These are phyloP conservation scores for Liquidambar formosana DNA, from an alignment of 164 flowering plant genomes.

Conservation along the genomic window DNA sequence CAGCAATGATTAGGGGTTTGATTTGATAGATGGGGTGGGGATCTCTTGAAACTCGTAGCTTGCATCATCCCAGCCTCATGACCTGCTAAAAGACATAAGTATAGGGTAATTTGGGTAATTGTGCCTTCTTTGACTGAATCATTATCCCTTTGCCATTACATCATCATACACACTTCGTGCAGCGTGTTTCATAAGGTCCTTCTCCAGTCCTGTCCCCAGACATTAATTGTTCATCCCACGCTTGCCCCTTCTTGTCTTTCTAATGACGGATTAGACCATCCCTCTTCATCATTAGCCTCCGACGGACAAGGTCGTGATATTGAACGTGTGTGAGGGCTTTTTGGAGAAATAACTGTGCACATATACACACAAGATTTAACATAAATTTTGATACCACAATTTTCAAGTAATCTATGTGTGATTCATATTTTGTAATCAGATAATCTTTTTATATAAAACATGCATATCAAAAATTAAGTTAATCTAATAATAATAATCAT, in stretches of 20 bases:
- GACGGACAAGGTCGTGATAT: too few species aligned
- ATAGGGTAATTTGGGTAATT: slow-evolving; percentile 24
- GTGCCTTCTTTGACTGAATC: slow-evolving; percentile 21
- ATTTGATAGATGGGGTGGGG: slow-evolving; percentile 19
- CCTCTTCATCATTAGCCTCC: background rate
- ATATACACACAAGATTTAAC: too few species aligned
- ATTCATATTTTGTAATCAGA: too few species aligned
- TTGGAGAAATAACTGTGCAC: too few species aligned
- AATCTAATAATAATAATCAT: too few species aligned
- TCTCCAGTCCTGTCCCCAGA: background rate
- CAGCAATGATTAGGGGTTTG: slow-evolving; percentile 27
- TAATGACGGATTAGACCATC: background rate
- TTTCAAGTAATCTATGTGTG: too few species aligned
- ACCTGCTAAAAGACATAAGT: slow-evolving; percentile 1
- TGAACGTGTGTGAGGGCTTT: too few species aligned
- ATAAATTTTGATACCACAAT: too few species aligned
- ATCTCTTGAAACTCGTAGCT: slow-evolving; percentile 15
- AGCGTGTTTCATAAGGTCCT: slow-evolving; percentile 7
- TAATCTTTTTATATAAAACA: too few species aligned
- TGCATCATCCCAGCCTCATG: slow-evolving; percentile 5
- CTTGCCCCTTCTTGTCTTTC: background rate
- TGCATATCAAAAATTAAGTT: too few species aligned
- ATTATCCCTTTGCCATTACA: slow-evolving; percentile 3
- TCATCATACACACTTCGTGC: slow-evolving; percentile 21
- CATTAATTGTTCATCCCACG: background rate